phyloP scores from a whole-genome alignment of 108 stramenopile genomes.

The Aurantiochytrium sp. region DNA sequence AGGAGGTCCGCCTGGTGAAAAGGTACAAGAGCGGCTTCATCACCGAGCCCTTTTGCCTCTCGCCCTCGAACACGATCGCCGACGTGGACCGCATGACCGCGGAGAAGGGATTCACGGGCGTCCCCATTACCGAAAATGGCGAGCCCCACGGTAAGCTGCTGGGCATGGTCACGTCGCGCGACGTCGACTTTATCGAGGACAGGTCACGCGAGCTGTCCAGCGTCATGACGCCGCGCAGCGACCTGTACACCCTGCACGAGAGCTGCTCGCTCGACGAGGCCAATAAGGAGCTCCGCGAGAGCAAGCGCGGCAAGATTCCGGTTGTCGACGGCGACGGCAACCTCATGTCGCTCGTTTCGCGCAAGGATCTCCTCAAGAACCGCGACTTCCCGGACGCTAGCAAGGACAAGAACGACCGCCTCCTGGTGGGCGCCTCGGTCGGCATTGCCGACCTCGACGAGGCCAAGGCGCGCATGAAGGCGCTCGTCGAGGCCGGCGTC shows the following conservation, averaged over 20 bases:
- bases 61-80: slow-evolving; percentile 30
- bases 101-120: slow-evolving; percentile 79
- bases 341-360: slow-evolving; percentile 91
- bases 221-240: slow-evolving; percentile 77
- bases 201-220: slow-evolving; percentile 62
- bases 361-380: slow-evolving; percentile 96
- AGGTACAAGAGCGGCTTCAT: slow-evolving; percentile 99
- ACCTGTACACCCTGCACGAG: slow-evolving; percentile 79
- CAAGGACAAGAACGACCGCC: slow-evolving; percentile 88
- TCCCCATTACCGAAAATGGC: slow-evolving; percentile 95
- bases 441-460: slow-evolving; percentile 91
- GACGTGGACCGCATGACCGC: slow-evolving; percentile 34
- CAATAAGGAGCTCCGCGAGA: slow-evolving; percentile 83
- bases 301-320: slow-evolving; percentile 94
- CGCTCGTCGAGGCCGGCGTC: slow-evolving; percentile 93
- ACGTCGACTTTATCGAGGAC: slow-evolving; percentile 91
- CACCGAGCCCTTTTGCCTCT: slow-evolving; percentile 89
- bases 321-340: slow-evolving; percentile 92
- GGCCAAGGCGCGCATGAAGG: slow-evolving; percentile 67
- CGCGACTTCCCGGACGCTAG: slow-evolving; percentile 91
- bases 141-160: slow-evolving; percentile 86
- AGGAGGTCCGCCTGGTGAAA: slow-evolving; percentile 80
- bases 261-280: slow-evolving; percentile 85
- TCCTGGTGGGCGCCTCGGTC: slow-evolving; percentile 93
- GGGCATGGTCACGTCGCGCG: slow-evolving; percentile 96